Percentiles rank a stretch among this genome's conserved stretches.
phyloP scores from a whole-genome alignment of 2,329 filamentous ascomycete species.

The Leptographium flavum region DNA sequence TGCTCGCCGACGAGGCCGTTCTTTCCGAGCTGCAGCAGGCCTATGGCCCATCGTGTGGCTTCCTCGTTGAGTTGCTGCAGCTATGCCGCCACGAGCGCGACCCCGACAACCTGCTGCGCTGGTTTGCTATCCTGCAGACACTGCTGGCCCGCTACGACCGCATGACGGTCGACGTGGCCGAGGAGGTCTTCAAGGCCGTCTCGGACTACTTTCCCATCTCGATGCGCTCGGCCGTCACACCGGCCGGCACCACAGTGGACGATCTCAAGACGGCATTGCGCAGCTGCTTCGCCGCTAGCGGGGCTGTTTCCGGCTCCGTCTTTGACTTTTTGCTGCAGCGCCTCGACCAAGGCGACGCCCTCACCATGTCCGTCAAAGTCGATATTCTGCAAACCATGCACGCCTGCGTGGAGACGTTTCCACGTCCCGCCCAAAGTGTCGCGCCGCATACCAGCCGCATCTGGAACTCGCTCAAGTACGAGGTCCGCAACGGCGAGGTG shows the following conservation, averaged over 20 bases:
- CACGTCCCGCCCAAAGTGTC: slow-evolving; percentile 29
- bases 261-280: slow-evolving; percentile 39
- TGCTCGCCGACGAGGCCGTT: slow-evolving; percentile 23
- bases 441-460: slow-evolving; percentile 34
- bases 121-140: slow-evolving; percentile 35
- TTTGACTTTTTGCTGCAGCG: slow-evolving; percentile 42
- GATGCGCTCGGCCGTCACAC: slow-evolving; percentile 33
- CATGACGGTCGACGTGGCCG: slow-evolving; percentile 27
- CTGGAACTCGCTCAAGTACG: slow-evolving; percentile 48
- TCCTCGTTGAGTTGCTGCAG: slow-evolving; percentile 33
- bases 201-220: slow-evolving; percentile 49
- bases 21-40: slow-evolving; percentile 25
- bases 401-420: slow-evolving; percentile 36
- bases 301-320: slow-evolving; percentile 28
- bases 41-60: slow-evolving; percentile 26
- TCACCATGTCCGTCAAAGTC: slow-evolving; percentile 41
- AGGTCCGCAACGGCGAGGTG: slow-evolving; percentile 46
- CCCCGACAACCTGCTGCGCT: slow-evolving; percentile 39
- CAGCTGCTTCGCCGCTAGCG: slow-evolving; percentile 36
- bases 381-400: slow-evolving; percentile 42
- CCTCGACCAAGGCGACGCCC: slow-evolving; percentile 42
- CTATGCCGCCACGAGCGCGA: slow-evolving; percentile 41
- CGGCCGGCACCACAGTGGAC: slow-evolving; percentile 37
- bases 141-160: slow-evolving; percentile 31
- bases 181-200: slow-evolving; percentile 38